Percentiles rank a stretch among this genome's conserved stretches.
phyloP scores from a whole-genome alignment of 257 asterid species.

The Nicotiana attenuata region DNA sequence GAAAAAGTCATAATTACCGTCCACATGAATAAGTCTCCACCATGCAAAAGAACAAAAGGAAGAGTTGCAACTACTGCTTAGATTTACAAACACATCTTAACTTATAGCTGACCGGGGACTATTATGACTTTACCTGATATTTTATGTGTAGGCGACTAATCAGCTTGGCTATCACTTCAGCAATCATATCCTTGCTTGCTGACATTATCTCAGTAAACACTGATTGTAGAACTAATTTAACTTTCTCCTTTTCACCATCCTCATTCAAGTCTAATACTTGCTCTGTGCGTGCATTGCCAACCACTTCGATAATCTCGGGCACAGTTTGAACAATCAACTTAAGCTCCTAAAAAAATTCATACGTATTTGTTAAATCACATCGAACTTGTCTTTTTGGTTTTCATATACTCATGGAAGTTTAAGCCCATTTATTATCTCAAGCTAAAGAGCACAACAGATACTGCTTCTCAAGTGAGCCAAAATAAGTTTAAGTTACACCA shows the following conservation, averaged over 20 bases:
- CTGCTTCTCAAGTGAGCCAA: not conserved
- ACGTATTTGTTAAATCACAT: not conserved
- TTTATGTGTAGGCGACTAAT: conserved; percentile 50
- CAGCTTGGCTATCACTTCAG: conserved; percentile 52
- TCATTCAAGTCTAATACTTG: conserved; percentile 34
- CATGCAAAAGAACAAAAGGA: not conserved
- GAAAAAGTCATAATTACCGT: not conserved
- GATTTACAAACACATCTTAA: not conserved
- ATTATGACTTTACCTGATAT: conserved; percentile 41
- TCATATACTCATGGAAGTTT: not conserved
- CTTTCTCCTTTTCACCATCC: conserved; percentile 42
- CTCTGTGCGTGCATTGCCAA: conserved; percentile 45
- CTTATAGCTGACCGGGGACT: not conserved
- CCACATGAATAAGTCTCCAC: not conserved
- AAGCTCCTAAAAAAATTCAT: conserved; percentile 51
- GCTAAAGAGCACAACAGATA: not conserved
- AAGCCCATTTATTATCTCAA: not conserved
- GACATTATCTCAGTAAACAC: conserved; percentile 71
- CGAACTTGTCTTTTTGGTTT: not conserved
- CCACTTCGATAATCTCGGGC: conserved; percentile 88
- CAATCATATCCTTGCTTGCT: conserved; percentile 46
- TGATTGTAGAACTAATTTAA: conserved; percentile 53
- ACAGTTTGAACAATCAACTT: conserved; percentile 57
- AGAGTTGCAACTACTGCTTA: not conserved
- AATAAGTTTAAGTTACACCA: not conserved